Evolutionary conservation across 495 filamentous ascomycete species (phyloP).

Genomic region (Aspergillus affinis): DNA sequence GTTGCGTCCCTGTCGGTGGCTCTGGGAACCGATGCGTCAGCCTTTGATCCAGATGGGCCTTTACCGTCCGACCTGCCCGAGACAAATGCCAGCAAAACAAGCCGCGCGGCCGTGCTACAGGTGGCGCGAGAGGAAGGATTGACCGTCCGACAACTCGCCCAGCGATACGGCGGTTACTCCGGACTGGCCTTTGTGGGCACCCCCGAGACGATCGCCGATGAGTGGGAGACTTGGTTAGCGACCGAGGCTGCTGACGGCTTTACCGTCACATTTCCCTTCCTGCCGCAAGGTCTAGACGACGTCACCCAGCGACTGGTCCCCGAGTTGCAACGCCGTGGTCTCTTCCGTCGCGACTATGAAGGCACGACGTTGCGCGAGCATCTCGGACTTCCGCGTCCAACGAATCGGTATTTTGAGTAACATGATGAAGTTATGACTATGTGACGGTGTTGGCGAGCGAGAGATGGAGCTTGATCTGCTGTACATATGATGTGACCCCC

Average conservation of each 20-base stretch:
- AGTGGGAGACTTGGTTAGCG: slow-evolving; percentile 47
- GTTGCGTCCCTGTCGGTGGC: slow-evolving; percentile 53
- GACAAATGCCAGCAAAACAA: slow-evolving; percentile 54
- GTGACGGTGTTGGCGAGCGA: too few species aligned
- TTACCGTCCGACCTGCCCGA: slow-evolving; percentile 50
- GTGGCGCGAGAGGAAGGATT: slow-evolving; percentile 44
- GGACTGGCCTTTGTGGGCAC: slow-evolving; percentile 55
- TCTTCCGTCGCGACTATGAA: slow-evolving; percentile 50
- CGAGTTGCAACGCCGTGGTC: slow-evolving; percentile 48
- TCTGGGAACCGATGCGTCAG: slow-evolving; percentile 47
- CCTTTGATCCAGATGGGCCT: slow-evolving; percentile 48
- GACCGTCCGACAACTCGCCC: slow-evolving; percentile 51
- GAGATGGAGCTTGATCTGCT: too few species aligned
- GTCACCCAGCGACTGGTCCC: slow-evolving; percentile 48
- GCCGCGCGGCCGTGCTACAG: slow-evolving; percentile 41
- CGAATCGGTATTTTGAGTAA: slow-evolving; percentile 49
- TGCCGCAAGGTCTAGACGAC: slow-evolving; percentile 53
- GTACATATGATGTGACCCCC: too few species aligned
- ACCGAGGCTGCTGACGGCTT: slow-evolving; percentile 49
- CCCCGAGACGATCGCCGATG: slow-evolving; percentile 46
- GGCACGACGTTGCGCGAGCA: slow-evolving; percentile 48
- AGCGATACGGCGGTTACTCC: slow-evolving; percentile 49
- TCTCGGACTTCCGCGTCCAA: slow-evolving; percentile 48
- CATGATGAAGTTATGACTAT: background rate
- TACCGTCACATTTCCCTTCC: slow-evolving; percentile 47